Evolutionary conservation across 495 filamentous ascomycete genomes (phyloP).

Genomic region (Articulospora tetracladia): DNA sequence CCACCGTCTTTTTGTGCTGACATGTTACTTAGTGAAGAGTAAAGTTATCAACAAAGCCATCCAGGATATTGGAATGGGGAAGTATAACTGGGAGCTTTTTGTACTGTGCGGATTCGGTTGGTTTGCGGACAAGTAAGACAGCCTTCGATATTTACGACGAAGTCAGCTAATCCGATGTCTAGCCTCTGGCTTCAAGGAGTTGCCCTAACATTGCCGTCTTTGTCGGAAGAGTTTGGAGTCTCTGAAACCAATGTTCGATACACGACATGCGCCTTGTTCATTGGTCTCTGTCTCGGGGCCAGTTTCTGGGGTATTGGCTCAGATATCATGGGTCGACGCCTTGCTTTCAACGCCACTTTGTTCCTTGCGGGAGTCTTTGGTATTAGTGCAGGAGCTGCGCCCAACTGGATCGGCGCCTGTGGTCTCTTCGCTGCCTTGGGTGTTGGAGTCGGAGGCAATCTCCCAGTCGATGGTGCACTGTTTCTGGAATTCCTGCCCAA

Average conservation of each 20-base stretch:
- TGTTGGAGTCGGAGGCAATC: conserved; percentile 61
- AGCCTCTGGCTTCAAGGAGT: conserved; percentile 61
- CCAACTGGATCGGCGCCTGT: conserved; percentile 65
- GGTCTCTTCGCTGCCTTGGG: conserved; percentile 43
- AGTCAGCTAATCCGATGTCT: conserved; percentile 11
- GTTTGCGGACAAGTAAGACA: conserved; percentile 52
- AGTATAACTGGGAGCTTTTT: conserved; percentile 83
- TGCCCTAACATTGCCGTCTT: conserved; percentile 68
- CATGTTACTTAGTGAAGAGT: conserved; percentile 39
- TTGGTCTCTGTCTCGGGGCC: conserved; percentile 68
- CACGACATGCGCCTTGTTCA: conserved; percentile 45
- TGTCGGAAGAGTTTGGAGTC: conserved; percentile 62
- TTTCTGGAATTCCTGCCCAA: conserved; percentile 81
- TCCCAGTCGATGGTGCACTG: conserved; percentile 75
- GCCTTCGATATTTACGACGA: not conserved
- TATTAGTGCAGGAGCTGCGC: conserved; percentile 60
- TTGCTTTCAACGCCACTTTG: conserved; percentile 74
- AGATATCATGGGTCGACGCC: conserved; percentile 64
- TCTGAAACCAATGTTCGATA: conserved; percentile 48
- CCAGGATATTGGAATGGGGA: conserved; percentile 84
- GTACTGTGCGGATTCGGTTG: conserved; percentile 79
- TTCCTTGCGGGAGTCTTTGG: conserved; percentile 73
- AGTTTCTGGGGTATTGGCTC: conserved; percentile 80
- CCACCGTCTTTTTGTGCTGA: conserved; percentile 21
- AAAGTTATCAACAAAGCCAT: conserved; percentile 70